Evolutionary conservation across 2,329 filamentous ascomycete species (phyloP).

Genomic region (Rhytidhysteron rufulum): DNA sequence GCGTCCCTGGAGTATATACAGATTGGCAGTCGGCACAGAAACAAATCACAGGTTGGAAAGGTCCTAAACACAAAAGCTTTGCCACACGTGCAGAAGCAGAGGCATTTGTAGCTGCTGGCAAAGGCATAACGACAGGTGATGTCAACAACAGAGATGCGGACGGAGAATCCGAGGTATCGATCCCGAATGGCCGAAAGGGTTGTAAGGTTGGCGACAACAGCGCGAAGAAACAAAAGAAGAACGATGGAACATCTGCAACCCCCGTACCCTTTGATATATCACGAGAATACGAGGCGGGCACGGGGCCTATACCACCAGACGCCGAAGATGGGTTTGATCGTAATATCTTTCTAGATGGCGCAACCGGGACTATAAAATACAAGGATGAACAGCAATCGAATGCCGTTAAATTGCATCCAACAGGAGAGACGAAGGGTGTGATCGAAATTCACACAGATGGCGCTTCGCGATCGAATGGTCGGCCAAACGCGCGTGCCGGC

Average conservation of each 20-base stretch:
- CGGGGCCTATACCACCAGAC: conserved; percentile 52
- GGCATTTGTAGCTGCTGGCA: conserved; percentile 58
- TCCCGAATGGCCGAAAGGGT: conserved; percentile 11
- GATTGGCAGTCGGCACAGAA: conserved; percentile 67
- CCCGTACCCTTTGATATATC: conserved; percentile 20
- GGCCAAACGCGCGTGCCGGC: conserved; percentile 52
- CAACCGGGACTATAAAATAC: conserved; percentile 52
- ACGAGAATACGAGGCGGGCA: conserved; percentile 43
- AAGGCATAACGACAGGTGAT: conserved; percentile 10
- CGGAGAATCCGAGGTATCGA: conserved; percentile 20
- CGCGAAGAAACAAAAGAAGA: conserved; percentile 37
- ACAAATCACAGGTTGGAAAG: conserved; percentile 71
- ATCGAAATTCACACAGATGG: conserved; percentile 63
- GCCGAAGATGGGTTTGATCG: conserved; percentile 61
- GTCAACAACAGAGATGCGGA: conserved; percentile 20
- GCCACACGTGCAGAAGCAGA: conserved; percentile 64
- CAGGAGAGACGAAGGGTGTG: conserved; percentile 44
- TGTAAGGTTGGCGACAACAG: conserved; percentile 19
- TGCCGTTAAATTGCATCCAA: conserved; percentile 45
- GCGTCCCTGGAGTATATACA: conserved; percentile 59
- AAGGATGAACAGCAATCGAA: conserved; percentile 49
- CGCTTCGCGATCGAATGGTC: conserved; percentile 58
- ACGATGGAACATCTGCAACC: conserved; percentile 14
- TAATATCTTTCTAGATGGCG: conserved; percentile 52
- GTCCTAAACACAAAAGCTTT: conserved; percentile 53